A percentile compares a stretch with the other conserved stretches of the same genome.
Evolutionary conservation across 805 yeast genomes (phyloP).

Genomic region (Spathaspora gorwiae): DNA sequence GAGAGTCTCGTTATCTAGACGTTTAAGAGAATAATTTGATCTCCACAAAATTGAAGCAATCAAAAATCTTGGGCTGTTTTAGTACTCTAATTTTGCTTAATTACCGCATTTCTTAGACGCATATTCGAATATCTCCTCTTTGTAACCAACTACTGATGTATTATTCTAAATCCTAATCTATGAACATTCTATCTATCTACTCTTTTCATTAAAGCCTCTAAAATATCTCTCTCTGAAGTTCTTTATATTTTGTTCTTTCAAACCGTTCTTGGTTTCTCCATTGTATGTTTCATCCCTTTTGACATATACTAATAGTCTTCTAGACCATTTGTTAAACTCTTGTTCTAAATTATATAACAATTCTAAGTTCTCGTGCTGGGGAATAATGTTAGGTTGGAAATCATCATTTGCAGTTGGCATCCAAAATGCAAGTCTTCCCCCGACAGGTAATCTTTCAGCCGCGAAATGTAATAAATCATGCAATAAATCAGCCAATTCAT

Average conservation of each 20-base stretch:
- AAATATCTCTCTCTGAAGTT: conserved; percentile 75
- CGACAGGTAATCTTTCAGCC: conserved; percentile 61
- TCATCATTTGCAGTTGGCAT: conserved; percentile 96
- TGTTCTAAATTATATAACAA: conserved; percentile 75
- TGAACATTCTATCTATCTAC: conserved; percentile 12
- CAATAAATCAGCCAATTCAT: conserved; percentile 68
- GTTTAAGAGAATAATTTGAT: no score
- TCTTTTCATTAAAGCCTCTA: conserved; percentile 50
- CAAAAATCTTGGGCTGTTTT: no score
- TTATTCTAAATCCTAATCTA: no score
- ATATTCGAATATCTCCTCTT: neutral
- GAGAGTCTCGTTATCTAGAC: no score
- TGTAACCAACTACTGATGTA: no score
- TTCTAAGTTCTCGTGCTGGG: conserved; percentile 71
- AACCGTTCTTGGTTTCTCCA: conserved; percentile 44
- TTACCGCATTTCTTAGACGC: neutral
- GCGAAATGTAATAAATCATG: conserved; percentile 77
- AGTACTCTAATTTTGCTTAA: neutral
- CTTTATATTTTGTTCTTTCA: conserved; percentile 45
- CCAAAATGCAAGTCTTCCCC: conserved; percentile 90
- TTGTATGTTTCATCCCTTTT: conserved; percentile 49
- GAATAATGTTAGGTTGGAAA: conserved; percentile 61
- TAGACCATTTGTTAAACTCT: conserved; percentile 88
- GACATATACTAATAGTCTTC: conserved; percentile 77
- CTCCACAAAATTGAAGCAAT: no score